A percentile compares a stretch with the other conserved stretches of the same genome.
Conservation (phyloP, 768 basidiomycete species). For the Mycena vulgaris region DNA sequence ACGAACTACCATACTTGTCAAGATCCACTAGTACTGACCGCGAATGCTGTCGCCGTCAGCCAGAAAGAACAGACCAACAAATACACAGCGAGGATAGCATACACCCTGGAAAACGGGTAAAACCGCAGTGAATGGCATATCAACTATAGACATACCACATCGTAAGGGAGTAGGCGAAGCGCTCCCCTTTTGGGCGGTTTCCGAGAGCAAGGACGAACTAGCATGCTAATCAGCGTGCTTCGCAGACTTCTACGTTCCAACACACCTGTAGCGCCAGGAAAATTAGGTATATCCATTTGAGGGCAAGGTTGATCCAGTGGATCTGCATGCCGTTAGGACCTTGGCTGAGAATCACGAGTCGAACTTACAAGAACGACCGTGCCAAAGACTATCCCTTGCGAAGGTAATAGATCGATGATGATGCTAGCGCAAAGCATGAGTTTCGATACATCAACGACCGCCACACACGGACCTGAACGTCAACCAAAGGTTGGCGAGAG, state of each 20-base stretch:
- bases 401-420: slow-evolving; percentile 88
- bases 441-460: too few species aligned
- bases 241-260: slow-evolving; percentile 29
- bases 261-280: slow-evolving; percentile 79
- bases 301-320: slow-evolving; percentile 85
- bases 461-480: slow-evolving; percentile 66
- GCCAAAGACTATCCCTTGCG: slow-evolving; percentile 75
- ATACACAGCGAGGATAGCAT: slow-evolving; percentile 86
- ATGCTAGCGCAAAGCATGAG: slow-evolving; percentile 62
- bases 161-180: slow-evolving; percentile 70
- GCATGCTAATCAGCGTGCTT: not conserved
- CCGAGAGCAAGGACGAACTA: slow-evolving; percentile 82
- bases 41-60: slow-evolving; percentile 85
- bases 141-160: slow-evolving; percentile 66
- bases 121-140: not conserved
- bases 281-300: slow-evolving; percentile 90
- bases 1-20: not conserved
- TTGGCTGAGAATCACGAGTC: not conserved
- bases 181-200: slow-evolving; percentile 85
- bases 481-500: slow-evolving; percentile 92
- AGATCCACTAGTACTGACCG: slow-evolving; percentile 63
- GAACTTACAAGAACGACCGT: slow-evolving; percentile 75
- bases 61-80: slow-evolving; percentile 89
- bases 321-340: slow-evolving; percentile 65
- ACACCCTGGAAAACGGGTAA: slow-evolving; percentile 68